Base-by-base conservation (phyloP, 345 rosid species). In the Citrus mangshanensis region DNA sequence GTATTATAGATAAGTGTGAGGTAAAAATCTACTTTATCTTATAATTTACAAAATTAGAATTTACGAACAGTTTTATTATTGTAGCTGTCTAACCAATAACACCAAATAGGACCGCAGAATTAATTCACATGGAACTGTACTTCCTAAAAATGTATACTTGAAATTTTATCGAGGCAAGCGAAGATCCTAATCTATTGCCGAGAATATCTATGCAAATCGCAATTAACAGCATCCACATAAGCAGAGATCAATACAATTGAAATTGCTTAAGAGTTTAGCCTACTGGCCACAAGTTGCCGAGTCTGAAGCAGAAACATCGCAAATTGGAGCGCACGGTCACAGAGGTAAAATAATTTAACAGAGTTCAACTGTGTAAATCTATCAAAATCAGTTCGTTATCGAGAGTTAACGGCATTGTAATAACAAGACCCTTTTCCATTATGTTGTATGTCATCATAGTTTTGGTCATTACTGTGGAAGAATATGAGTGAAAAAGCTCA, bases 401-500 rank as follows among this genome's bases (percentile, higher is more conserved):
- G 51, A 46, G 38, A 60, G 35, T 74, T 7, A 74, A 19, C 7
- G 18, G 18, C 68, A 25, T 18, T 28, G 22, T 6, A 61, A 74
- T n/a, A 22, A 24, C 5, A 27, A 40, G 27, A 32, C 7, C 5
- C 35, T n/a, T 64, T 21, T 61, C 30, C 4, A 18, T 42, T 42
- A 40, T 28, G 49, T 22, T 58, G 24, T 38, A 22, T 79, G 27
- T 73, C 32, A n/a, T 73, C 37, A 16, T 60, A 30, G 58, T 64
- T 71, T 30, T 40, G 54, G 59, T 32, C 65, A 55, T 37, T 13
- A 25, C 19, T 21, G 16, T 25, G 25, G 75, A 82, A 75, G 67
- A 78, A 64, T 30, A 88, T 87, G 89, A 79, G 70, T 6, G 72
- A 63, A 37, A 82, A 62, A 68, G 73, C n/a, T 12, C 72, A 67